These are phyloP conservation scores for Rhizopogon vinicolor DNA, from an alignment of 768 basidiomycete species.

Conservation along the genomic window DNA sequence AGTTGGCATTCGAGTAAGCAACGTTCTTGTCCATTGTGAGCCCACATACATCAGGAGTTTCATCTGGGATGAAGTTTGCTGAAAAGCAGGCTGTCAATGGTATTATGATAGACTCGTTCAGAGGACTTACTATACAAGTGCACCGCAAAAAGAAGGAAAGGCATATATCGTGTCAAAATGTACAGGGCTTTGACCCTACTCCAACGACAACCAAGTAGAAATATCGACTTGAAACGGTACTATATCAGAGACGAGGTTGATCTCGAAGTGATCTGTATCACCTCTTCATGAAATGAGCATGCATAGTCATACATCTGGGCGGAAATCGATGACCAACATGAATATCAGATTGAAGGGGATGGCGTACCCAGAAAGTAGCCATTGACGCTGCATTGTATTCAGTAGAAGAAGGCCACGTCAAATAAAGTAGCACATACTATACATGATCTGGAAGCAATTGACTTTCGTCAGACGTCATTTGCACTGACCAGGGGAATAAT, in stretches of 20 bases:
- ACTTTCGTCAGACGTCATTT: background rate
- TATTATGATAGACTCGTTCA: too few species aligned
- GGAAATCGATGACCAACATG: background rate
- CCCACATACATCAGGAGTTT: background rate
- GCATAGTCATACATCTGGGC: slow-evolving; percentile 1
- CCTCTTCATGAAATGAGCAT: background rate
- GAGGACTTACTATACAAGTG: slow-evolving; percentile 2
- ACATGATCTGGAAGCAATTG: background rate
- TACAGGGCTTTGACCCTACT: background rate
- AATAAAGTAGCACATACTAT: background rate
- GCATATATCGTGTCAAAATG: slow-evolving; percentile 1
- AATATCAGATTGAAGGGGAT: background rate
- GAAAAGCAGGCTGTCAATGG: background rate
- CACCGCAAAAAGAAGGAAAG: slow-evolving; percentile 1
- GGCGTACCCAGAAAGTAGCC: slow-evolving; percentile 4
- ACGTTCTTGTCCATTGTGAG: too few species aligned
- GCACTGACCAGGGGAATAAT: background rate
- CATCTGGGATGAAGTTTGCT: background rate
- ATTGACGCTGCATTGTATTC: background rate
- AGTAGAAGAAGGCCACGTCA: background rate
- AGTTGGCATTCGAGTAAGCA: background rate
- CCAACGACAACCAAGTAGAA: slow-evolving; percentile 1
- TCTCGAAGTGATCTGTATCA: background rate
- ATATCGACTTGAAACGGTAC: background rate
- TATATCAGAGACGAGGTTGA: background rate